Evolutionary conservation across 208 protist species (phyloP), one percentile per base, ranked within the genome.

Genomic region (Novymonas esmeraldas): DNA sequence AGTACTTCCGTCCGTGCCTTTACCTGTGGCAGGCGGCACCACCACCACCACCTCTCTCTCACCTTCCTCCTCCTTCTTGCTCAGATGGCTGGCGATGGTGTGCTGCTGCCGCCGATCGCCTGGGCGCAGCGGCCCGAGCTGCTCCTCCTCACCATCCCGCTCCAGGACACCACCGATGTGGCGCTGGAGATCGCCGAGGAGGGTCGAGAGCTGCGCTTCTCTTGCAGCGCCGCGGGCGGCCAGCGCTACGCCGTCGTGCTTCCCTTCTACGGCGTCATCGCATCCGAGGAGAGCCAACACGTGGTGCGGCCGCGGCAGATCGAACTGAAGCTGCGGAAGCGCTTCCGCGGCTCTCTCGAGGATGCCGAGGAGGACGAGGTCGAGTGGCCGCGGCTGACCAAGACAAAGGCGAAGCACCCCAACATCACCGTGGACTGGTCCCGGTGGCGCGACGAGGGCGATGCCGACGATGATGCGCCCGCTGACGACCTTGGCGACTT

Each of bases 341-440:
- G 74, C 57, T 57, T 57, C 10, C 28, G 28, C 18, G 64, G 29
- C 9, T 60, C 49, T 55, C 52, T 20, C 11, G 70, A 72, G 41
- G 75, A 81, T 20, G 79, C 77, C 48, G 73, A 77, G 49, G 82
- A 84, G 34, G 71, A 84, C 20, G 76, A 79, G 39, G 34, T 80
- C 46, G 71, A 66, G 57, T 97, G 92, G 90, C 86, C 87, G 48
- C 87, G 92, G 10, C 78, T 97, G 33, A 90, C 84, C 3, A 69
- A 78, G 57, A 69, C 82, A 20, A 89, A 86, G 65, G 55, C 44
- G n/a, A 92, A 89, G 45, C 72, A 89, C 56, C 42, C 41, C 31
- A 75, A 85, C 64, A 93, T 97, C 67, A 75, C 82, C 38, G 85
- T 97, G 18, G 92, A 97, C 79, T 97, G 92, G 90, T 59, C 74